Base-by-base conservation (phyloP, 208 protist species). In the Crithidia bombi region DNA sequence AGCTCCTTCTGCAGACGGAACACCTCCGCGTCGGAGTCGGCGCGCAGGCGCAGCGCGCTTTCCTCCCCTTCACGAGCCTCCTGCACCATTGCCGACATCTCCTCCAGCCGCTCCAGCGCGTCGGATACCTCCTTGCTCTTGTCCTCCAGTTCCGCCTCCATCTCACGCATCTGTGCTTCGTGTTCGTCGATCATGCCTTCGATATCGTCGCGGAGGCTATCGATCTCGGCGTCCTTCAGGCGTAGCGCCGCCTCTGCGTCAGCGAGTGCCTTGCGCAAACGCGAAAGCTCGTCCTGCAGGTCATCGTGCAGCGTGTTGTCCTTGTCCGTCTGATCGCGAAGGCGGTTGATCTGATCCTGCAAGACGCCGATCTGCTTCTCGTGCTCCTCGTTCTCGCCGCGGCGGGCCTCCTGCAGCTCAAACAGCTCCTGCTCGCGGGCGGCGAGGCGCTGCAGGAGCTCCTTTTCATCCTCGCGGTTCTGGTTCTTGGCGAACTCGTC, bases 11-110 rank as follows among this genome's bases (percentile, higher is more conserved):
- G 86, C 14, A 91, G 65, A 35, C 79, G 78, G 73, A 88, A 90
- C 65, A 95, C 80, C 61, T 88, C 83, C n/a, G 69, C 77, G 58
- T 94, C 89, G 3, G 86, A 83, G 46, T 92, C 78, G 1, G 75
- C 73, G 25, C 86, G 75, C 58, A 83, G 68, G 5, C 71, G 66
- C 50, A 91, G 30, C 25, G 79, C 85, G 25, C 74, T 88, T 58
- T 87, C 73, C 63, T 95, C 87, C 21, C 72, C 65, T 49, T 87
- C 79, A 32, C 90, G 90, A 0, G 83, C 90, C 47, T 89, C 83
- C 46, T 92, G 76, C 44, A 95, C 68, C 83, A 95, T 88, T 21
- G 78, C 73, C n/a, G 82, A 77, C 74, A 91, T 81, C 69, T 95
- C 86, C 63, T 92, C 86, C 41, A 95, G 70, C 19, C 73, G 77